Base-by-base conservation (phyloP, 2,329 filamentous ascomycete genomes). In the Botrytis deweyae region DNA sequence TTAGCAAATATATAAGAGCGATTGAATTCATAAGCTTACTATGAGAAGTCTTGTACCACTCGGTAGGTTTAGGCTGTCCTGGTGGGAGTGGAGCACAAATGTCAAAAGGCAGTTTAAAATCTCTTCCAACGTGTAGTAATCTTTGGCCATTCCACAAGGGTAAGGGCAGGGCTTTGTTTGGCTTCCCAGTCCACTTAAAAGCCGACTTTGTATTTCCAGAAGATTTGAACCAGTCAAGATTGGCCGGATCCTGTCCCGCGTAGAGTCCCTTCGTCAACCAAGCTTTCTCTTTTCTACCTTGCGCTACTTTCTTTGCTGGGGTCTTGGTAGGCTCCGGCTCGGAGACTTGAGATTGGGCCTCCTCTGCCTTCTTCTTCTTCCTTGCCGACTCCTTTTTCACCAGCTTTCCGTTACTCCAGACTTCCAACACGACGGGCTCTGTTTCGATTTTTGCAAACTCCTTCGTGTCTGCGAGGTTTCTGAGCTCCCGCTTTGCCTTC, bases 91-190 rank as follows among this genome's bases (percentile, higher is more conserved):
- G 95, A 72, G 94, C 93, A 85, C 95, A 98, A 66, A 97, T 87
- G 81, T 97, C 92, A 80, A 90, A 98, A 0, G 96, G 96, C 44
- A 99, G 85, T 82, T 94, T 94, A 83, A 97, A 98, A 81, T 97
- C 91, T 69, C 92, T 88, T 22, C 92, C 92, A 74, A 88, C 86
- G 72, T 94, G 88, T 74, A 98, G 83, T 72, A 91, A 85, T 69
- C 91, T 88, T 75, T 93, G 84, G 2, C 93, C 93, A 73, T 89
- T 89, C 81, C 93, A 97, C 83, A 97, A 93, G 49, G 94, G 94
- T 76, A 92, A 81, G 4, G 93, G 94, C 76, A 97, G 85, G 20
- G 87, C 82, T 73, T 83, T 87, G 81, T 90, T 91, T 64, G 86
- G 83, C 72, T 84, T 85, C 62, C 78, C 62, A 87, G 82, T 79